Conservation (phyloP, 352 stramenopile species). For the Pythium volutum region DNA sequence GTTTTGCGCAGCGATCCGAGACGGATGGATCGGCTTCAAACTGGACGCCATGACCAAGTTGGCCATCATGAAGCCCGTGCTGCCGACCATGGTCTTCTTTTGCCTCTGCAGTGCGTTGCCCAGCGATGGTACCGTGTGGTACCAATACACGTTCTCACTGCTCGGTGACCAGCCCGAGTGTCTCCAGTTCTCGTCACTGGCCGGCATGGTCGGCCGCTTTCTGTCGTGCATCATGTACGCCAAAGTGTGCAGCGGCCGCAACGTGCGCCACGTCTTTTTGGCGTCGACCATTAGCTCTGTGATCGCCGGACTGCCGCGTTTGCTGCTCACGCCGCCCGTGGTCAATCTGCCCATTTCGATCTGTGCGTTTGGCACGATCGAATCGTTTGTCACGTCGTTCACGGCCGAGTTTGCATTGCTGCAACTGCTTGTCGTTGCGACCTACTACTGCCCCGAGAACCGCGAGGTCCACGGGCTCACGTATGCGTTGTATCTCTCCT, state of each 20-base stretch:
- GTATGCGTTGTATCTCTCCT: conserved; percentile 79
- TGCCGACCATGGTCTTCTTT: conserved; percentile 80
- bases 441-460: conserved; percentile 65
- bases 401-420: conserved; percentile 78
- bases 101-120: conserved; percentile 75
- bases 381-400: conserved; percentile 79
- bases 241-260: conserved; percentile 55
- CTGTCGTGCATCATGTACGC: conserved; percentile 75
- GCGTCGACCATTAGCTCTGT: conserved; percentile 68
- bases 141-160: conserved; percentile 77
- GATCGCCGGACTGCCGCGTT: conserved; percentile 52
- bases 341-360: conserved; percentile 53
- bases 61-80: conserved; percentile 45
- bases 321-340: conserved; percentile 61
- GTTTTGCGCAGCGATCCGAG: conserved; percentile 10
- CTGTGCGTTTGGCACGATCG: conserved; percentile 59
- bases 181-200: conserved; percentile 68
- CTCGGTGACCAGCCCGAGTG: conserved; percentile 57
- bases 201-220: conserved; percentile 66
- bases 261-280: conserved; percentile 74
- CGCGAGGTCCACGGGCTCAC: conserved; percentile 63
- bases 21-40: conserved; percentile 42
- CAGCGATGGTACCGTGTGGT: conserved; percentile 64
- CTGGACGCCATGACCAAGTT: conserved; percentile 41
- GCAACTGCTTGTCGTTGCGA: conserved; percentile 80